A percentile compares a stretch with the other conserved stretches of the same genome.
phyloP scores from a whole-genome alignment of 2,329 filamentous ascomycete species.

The Scytalidium lignicola region DNA sequence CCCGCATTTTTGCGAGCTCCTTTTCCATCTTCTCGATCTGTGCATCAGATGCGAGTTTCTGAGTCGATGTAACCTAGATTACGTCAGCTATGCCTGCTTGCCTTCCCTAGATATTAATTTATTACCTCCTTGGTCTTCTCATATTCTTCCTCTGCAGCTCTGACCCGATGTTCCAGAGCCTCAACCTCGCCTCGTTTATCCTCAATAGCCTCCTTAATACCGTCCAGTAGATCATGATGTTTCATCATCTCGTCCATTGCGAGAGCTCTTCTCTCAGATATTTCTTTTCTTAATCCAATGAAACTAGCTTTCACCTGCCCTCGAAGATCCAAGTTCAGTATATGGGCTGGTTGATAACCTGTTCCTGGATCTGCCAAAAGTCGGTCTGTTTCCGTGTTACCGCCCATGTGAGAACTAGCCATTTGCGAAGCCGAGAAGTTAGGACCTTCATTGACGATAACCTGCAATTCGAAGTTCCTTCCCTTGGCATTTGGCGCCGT shows the following conservation, averaged over 20 bases:
- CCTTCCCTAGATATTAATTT: background rate
- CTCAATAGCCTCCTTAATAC: slow-evolving; percentile 93
- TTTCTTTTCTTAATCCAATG: slow-evolving; percentile 74
- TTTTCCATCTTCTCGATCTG: slow-evolving; percentile 99
- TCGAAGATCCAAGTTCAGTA: slow-evolving; percentile 84
- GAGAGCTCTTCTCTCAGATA: slow-evolving; percentile 79
- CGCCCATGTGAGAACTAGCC: slow-evolving; percentile 24
- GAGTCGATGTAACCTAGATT: slow-evolving; percentile 61
- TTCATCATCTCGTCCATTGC: slow-evolving; percentile 90
- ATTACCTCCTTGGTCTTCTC: slow-evolving; percentile 80
- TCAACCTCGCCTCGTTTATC: slow-evolving; percentile 93
- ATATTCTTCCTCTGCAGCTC: slow-evolving; percentile 87
- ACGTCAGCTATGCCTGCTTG: slow-evolving; percentile 9
- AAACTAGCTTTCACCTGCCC: slow-evolving; percentile 78
- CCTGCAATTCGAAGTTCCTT: slow-evolving; percentile 74
- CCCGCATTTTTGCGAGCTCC: slow-evolving; percentile 88
- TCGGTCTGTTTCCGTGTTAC: slow-evolving; percentile 57
- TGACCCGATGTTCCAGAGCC: slow-evolving; percentile 79
- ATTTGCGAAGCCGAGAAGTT: slow-evolving; percentile 67
- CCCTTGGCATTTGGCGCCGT: slow-evolving; percentile 83
- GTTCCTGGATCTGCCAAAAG: slow-evolving; percentile 76
- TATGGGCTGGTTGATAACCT: slow-evolving; percentile 84
- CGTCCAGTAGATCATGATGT: slow-evolving; percentile 87
- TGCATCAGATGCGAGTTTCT: slow-evolving; percentile 82
- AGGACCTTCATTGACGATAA: slow-evolving; percentile 73